Percentiles rank a stretch among this genome's conserved stretches.
Evolutionary conservation across 306 rosid species (phyloP).

Genomic region (Vachellia collinsii): DNA sequence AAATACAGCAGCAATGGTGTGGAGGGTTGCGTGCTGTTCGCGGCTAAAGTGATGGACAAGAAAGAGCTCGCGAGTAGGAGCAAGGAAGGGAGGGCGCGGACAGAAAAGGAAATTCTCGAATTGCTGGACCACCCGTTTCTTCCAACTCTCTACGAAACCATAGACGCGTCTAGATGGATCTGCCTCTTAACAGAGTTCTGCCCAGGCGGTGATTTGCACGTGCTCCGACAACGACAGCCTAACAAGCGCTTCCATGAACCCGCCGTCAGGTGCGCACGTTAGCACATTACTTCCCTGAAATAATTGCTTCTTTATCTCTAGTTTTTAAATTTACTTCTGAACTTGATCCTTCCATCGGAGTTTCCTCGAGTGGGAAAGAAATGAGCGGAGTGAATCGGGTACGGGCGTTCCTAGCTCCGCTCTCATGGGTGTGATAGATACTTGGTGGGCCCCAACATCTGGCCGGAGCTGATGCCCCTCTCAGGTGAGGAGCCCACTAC

Average conservation of each 20-base stretch:
- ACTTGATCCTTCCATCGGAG: background rate
- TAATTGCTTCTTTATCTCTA: background rate
- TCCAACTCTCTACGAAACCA: conserved; percentile 78
- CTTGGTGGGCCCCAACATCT: background rate
- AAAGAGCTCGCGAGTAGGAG: conserved; percentile 69
- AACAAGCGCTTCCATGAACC: conserved; percentile 67
- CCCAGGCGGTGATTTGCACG: conserved; percentile 88
- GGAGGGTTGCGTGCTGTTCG: conserved; percentile 50
- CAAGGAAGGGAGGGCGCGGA: conserved; percentile 79
- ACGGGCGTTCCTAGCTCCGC: conserved; percentile 25
- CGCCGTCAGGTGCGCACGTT: conserved; percentile 75
- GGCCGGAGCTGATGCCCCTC: conserved; percentile 2
- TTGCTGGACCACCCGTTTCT: conserved; percentile 72
- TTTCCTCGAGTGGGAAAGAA: background rate
- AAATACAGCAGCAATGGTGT: conserved; percentile 34
- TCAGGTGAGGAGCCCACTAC: conserved; percentile 45
- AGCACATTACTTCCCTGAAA: conserved; percentile 10
- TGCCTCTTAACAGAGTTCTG: conserved; percentile 83
- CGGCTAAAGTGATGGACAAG: conserved; percentile 91
- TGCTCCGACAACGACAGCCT: conserved; percentile 82
- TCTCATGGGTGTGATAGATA: conserved; percentile 34
- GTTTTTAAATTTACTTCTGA: background rate
- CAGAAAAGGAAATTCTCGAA: conserved; percentile 76
- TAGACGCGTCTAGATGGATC: conserved; percentile 69
- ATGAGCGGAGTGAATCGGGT: conserved; percentile 18